Percentiles rank a stretch among this genome's conserved stretches.
Conservation (phyloP, 345 rosid species). For the Psidium friedrichsthalianum region DNA sequence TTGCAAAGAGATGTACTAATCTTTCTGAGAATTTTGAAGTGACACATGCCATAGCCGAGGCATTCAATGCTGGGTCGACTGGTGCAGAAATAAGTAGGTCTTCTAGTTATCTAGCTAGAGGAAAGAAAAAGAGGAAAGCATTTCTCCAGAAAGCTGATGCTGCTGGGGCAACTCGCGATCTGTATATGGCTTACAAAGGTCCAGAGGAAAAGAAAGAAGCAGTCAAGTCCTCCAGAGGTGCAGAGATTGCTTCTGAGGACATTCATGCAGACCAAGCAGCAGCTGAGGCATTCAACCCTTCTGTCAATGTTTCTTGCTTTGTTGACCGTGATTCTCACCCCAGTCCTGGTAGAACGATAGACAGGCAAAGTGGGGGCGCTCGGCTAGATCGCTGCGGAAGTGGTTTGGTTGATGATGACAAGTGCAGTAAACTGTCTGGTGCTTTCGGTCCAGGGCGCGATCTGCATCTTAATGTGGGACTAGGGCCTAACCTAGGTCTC, state of each 20-base stretch:
- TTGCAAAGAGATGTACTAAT: slow-evolving; percentile 49
- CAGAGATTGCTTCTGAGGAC: slow-evolving; percentile 10
- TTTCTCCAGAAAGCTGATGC: slow-evolving; percentile 87
- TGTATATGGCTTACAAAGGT: slow-evolving; percentile 83
- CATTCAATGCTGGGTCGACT: too few species aligned
- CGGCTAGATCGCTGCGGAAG: slow-evolving; percentile 68
- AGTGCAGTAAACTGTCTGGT: slow-evolving; percentile 50
- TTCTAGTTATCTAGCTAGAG: slow-evolving; percentile 26
- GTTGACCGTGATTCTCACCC: slow-evolving; percentile 50
- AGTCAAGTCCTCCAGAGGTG: slow-evolving; percentile 14
- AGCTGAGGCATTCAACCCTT: slow-evolving; percentile 9
- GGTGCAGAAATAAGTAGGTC: slow-evolving; percentile 10
- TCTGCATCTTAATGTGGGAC: slow-evolving; percentile 28
- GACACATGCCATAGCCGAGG: background rate
- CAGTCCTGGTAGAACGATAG: slow-evolving; percentile 48
- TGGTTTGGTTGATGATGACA: slow-evolving; percentile 49
- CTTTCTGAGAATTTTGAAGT: slow-evolving; percentile 59
- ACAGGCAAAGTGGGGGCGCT: slow-evolving; percentile 52
- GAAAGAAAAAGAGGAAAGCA: slow-evolving; percentile 57
- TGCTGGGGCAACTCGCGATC: slow-evolving; percentile 74
- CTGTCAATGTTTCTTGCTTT: slow-evolving; percentile 25
- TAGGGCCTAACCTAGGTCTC: slow-evolving; percentile 37
- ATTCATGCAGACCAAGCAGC: slow-evolving; percentile 23
- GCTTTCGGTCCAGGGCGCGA: slow-evolving; percentile 46
- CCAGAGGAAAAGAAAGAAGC: slow-evolving; percentile 74